These are phyloP conservation scores for Parsonsia alboflavescens DNA, from an alignment of 257 asterid species.

Conservation along the genomic window DNA sequence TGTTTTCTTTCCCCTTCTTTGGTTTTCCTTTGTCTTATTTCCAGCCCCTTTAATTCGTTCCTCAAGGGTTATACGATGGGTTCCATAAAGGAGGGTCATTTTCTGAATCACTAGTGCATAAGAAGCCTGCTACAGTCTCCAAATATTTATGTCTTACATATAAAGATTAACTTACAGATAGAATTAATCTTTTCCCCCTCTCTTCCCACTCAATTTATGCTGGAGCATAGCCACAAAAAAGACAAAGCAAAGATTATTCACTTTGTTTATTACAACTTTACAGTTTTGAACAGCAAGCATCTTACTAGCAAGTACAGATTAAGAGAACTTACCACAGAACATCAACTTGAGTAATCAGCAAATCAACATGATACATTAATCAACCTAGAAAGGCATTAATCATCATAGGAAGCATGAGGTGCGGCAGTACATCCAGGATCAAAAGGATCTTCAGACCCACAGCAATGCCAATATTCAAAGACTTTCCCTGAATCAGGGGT, in stretches of 20 bases:
- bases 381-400: constrained; percentile 30
- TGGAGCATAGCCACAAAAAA: too few relatives aligned
- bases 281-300: not conserved
- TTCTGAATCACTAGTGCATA: not conserved
- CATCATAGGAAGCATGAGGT: constrained; percentile 88
- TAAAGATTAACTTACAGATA: not conserved
- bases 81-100: not conserved
- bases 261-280: not conserved
- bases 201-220: not conserved
- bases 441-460: constrained; percentile 92
- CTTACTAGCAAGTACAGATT: not conserved
- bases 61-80: not conserved
- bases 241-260: too few relatives aligned
- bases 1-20: not conserved
- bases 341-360: not conserved
- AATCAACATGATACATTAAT: not conserved
- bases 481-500: constrained; percentile 81
- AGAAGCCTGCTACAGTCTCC: not conserved
- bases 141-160: not conserved
- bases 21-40: not conserved
- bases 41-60: not conserved
- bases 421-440: constrained; percentile 84
- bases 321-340: not conserved
- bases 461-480: constrained; percentile 91
- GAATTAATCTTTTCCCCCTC: not conserved